A percentile compares a stretch with the other conserved stretches of the same genome.
Evolutionary conservation across 1,284 basidiomycete genomes (phyloP).

Genomic region (Ganoderma lingzhi): DNA sequence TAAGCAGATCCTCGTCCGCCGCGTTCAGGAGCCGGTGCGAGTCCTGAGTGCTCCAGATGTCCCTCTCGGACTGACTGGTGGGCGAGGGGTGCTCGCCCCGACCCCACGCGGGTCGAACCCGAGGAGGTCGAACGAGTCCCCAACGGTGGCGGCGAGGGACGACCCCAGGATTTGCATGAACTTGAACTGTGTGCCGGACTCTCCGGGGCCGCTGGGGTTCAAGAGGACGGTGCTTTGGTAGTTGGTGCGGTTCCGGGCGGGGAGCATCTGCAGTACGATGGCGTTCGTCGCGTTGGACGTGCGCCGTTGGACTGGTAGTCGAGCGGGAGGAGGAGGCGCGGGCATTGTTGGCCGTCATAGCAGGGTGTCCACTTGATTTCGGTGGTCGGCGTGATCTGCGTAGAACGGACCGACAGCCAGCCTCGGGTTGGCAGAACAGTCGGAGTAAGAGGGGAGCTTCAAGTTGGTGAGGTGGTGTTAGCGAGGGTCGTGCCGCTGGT

Average conservation of each 20-base stretch:
- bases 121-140: conserved; percentile 49
- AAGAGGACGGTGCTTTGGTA: conserved; percentile 56
- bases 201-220: conserved; percentile 62
- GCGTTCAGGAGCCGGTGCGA: conserved; percentile 14
- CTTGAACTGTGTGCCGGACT: neutral
- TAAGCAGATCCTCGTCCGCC: conserved; percentile 13
- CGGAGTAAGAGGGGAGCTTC: neutral
- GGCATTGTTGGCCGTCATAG: conserved; percentile 34
- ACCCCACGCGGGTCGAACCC: conserved; percentile 45
- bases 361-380: conserved; percentile 36
- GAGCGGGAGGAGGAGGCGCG: conserved; percentile 45
- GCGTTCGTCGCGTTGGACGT: conserved; percentile 37
- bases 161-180: neutral
- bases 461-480: neutral
- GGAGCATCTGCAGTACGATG: conserved; percentile 48
- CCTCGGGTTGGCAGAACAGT: neutral
- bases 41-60: conserved; percentile 21
- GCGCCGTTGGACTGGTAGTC: conserved; percentile 39
- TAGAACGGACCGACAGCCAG: neutral
- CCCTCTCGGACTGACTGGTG: conserved; percentile 23
- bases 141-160: neutral
- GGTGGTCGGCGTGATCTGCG: conserved; percentile 27
- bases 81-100: conserved; percentile 25
- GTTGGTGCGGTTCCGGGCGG: conserved; percentile 34
- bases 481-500: too few relatives aligned